Conservation (phyloP, 2,329 filamentous ascomycete genomes). For the Trichoderma hamatum region DNA sequence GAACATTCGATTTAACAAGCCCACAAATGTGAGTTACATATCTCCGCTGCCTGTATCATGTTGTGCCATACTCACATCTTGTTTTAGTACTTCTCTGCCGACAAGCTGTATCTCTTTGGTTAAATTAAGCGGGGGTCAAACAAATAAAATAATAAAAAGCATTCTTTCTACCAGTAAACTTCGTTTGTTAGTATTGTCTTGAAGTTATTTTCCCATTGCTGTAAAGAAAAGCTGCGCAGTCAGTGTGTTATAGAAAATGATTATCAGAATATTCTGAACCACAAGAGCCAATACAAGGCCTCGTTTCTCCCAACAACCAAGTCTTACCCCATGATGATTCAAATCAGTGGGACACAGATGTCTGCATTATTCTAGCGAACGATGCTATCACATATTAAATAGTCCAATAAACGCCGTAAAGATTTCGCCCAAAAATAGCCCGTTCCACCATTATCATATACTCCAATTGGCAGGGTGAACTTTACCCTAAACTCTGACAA, state of each 20-base stretch:
- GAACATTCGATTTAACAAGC: constrained; percentile 76
- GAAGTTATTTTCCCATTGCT: background rate
- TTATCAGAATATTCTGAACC: constrained; percentile 2
- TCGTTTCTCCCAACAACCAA: background rate
- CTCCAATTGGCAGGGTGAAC: background rate
- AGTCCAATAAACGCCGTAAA: constrained; percentile 1
- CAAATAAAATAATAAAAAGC: constrained; percentile 1
- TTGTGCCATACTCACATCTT: constrained; percentile 3
- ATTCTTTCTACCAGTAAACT: background rate
- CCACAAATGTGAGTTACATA: constrained; percentile 61
- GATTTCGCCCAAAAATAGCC: background rate
- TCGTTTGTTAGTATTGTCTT: background rate
- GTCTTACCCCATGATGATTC: background rate
- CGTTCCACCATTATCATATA: background rate
- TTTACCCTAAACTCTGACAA: constrained; percentile 26
- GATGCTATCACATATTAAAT: background rate
- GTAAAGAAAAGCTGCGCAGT: background rate
- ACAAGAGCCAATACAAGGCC: background rate
- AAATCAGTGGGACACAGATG: background rate
- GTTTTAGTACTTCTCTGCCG: constrained; percentile 56
- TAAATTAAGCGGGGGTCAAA: constrained; percentile 39
- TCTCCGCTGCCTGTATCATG: background rate
- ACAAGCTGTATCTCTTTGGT: constrained; percentile 61
- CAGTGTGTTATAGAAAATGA: constrained; percentile 12
- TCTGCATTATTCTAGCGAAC: constrained; percentile 12